These are phyloP conservation scores for Colletotrichum costaricense DNA, from an alignment of 2,329 filamentous ascomycete species.

Conservation along the genomic window DNA sequence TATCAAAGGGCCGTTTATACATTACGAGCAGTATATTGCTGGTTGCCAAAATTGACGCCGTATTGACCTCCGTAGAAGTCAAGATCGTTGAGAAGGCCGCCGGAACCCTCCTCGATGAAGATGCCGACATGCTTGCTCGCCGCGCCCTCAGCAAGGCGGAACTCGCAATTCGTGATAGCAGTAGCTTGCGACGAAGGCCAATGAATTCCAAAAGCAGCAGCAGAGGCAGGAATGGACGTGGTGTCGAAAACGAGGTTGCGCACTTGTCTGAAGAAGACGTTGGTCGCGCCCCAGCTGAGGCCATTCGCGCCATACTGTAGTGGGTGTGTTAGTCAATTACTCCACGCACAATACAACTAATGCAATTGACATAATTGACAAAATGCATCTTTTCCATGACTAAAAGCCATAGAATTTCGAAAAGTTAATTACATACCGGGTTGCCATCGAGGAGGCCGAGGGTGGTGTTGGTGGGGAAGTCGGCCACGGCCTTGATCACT, in stretches of 20 bases:
- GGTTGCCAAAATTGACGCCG: slow-evolving; percentile 69
- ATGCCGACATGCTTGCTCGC: slow-evolving; percentile 67
- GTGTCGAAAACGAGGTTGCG: slow-evolving; percentile 68
- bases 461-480: slow-evolving; percentile 53
- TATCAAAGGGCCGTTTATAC: slow-evolving; percentile 42
- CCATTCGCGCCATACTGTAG: slow-evolving; percentile 50
- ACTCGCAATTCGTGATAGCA: slow-evolving; percentile 67
- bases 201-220: slow-evolving; percentile 66
- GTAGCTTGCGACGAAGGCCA: slow-evolving; percentile 77
- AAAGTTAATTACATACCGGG: neutral
- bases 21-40: slow-evolving; percentile 74
- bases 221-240: slow-evolving; percentile 58
- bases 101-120: slow-evolving; percentile 72
- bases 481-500: slow-evolving; percentile 62
- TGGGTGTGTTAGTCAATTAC: neutral
- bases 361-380: neutral
- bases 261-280: slow-evolving; percentile 69
- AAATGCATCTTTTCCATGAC: neutral
- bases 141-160: slow-evolving; percentile 58
- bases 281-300: slow-evolving; percentile 64
- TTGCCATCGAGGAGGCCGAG: slow-evolving; percentile 61
- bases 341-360: neutral
- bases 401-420: rapidly evolving
- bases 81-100: slow-evolving; percentile 76
- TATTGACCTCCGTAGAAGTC: slow-evolving; percentile 77